Percentiles rank a stretch among this genome's conserved stretches.
phyloP scores from a whole-genome alignment of 1,284 basidiomycete species.

The Cutaneotrichosporon cyanovorans region DNA sequence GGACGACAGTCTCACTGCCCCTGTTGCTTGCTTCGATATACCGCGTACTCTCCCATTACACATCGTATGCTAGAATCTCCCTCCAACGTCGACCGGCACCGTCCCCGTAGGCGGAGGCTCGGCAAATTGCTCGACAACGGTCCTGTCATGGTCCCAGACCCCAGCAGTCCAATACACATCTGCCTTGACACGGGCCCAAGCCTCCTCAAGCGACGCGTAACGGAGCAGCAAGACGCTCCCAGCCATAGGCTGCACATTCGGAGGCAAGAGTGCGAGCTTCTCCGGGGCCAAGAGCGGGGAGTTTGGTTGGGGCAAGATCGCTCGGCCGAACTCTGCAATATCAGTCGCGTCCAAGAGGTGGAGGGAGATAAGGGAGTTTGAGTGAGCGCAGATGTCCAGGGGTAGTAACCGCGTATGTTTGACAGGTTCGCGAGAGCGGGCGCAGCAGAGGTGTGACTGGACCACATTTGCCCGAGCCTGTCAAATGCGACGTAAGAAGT shows the following conservation, averaged over 20 bases:
- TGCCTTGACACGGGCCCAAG: slow-evolving; percentile 32
- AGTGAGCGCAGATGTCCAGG: too few relatives aligned
- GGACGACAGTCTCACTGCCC: too few relatives aligned
- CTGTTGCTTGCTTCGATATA: too few relatives aligned
- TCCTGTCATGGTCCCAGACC: slow-evolving; percentile 38
- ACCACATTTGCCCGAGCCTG: too few relatives aligned
- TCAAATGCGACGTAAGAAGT: too few relatives aligned
- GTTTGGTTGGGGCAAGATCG: slow-evolving; percentile 20
- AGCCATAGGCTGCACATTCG: slow-evolving; percentile 34
- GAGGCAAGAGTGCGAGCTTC: slow-evolving; percentile 13
- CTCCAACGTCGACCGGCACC: slow-evolving; percentile 4
- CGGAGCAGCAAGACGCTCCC: slow-evolving; percentile 37
- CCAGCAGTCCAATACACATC: slow-evolving; percentile 42
- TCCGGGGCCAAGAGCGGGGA: slow-evolving; percentile 15
- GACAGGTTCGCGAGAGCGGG: too few relatives aligned
- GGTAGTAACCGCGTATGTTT: too few relatives aligned
- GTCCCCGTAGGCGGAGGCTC: slow-evolving; percentile 10
- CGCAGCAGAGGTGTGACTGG: too few relatives aligned
- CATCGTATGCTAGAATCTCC: too few relatives aligned
- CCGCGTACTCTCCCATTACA: too few relatives aligned
- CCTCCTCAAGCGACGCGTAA: slow-evolving; percentile 23
- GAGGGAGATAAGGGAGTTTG: too few relatives aligned
- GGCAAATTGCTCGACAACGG: slow-evolving; percentile 32
- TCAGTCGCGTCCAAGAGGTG: too few relatives aligned
- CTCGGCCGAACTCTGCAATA: slow-evolving; percentile 31